Evolutionary conservation across 2,329 filamentous ascomycete species (phyloP).

Genomic region (Colletotrichum siamense): DNA sequence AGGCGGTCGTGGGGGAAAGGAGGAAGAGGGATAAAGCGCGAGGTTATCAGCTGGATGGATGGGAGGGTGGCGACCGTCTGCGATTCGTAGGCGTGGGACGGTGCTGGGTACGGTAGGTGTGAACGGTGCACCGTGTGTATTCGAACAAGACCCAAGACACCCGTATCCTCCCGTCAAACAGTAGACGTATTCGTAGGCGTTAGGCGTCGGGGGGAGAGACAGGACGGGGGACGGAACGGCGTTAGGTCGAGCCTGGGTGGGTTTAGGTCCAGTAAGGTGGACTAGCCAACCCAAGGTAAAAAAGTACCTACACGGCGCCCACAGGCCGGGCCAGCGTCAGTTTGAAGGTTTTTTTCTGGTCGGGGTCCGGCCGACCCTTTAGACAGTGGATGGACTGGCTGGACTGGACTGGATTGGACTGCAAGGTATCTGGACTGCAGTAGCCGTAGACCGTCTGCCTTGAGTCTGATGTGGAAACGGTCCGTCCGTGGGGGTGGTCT

Average conservation of each 20-base stretch:
- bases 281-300: not conserved
- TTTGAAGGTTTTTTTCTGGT: not conserved
- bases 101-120: not conserved
- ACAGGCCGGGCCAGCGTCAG: slow-evolving; percentile 5
- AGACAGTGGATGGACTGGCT: not conserved
- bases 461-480: not conserved
- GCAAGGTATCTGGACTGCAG: not conserved
- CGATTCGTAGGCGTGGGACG: slow-evolving; percentile 7
- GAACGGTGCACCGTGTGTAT: not conserved
- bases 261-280: not conserved
- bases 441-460: not conserved
- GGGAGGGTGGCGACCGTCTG: slow-evolving; percentile 21
- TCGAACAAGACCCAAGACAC: too few relatives aligned
- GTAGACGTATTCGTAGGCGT: not conserved
- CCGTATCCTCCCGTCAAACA: not conserved
- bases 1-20: slow-evolving; percentile 16
- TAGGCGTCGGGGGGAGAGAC: not conserved
- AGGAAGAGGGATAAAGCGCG: slow-evolving; percentile 24
- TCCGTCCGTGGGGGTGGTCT: not conserved
- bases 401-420: not conserved
- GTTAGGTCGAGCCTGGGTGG: not conserved
- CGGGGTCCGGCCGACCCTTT: not conserved
- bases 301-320: not conserved
- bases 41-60: slow-evolving; percentile 28
- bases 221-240: not conserved